Evolutionary conservation across 352 stramenopile species (phyloP), one percentile per base, ranked within the genome.

Genomic region (Phytophthora tentaculata): DNA sequence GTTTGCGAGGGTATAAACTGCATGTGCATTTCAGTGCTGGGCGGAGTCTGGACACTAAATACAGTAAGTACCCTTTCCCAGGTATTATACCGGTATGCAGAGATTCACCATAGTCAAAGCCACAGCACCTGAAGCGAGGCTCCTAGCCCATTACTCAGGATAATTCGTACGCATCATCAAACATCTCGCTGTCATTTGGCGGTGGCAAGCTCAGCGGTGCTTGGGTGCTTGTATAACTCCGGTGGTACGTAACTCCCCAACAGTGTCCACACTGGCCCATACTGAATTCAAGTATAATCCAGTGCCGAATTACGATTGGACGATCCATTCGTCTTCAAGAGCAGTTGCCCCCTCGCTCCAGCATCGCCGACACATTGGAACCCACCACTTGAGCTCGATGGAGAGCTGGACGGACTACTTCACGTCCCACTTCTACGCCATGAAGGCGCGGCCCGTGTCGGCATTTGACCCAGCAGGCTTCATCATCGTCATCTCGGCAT

Each of bases 381-480:
- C 3, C 41, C 14, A 19, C 41, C 13, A 19, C 5, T 1, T 14
- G 20, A 50, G 19, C 43, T 26, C n/a, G 43, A 91, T 92, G 85
- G 82, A 88, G 68, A 84, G 68, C 76, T 94, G 82, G 86, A 79
- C 62, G 26, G 67, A 78, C 61, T 91, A 92, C 73, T 85, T 93
- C 60, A 85, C 81, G 37, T 87, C 86, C 58, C 88, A 96, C 66
- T 96, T 96, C 74, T 90, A 93, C 75, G 84, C 79, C 28, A 83
- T 90, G 75, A 91, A 93, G 71, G 89, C 89, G 69, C 81, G 83
- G 16, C 88, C 88, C 28, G 88, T 92, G 56, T 94, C 88, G 65
- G 79, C 83, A 20, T 94, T 95, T 59, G 88, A 95, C 54, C 88
- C 88, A 49, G 92, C 88, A n/a, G 88, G 88, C 57, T 94, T 93